Conservation (phyloP, 1,284 basidiomycete genomes). For the Phellinidium pouzarii region DNA sequence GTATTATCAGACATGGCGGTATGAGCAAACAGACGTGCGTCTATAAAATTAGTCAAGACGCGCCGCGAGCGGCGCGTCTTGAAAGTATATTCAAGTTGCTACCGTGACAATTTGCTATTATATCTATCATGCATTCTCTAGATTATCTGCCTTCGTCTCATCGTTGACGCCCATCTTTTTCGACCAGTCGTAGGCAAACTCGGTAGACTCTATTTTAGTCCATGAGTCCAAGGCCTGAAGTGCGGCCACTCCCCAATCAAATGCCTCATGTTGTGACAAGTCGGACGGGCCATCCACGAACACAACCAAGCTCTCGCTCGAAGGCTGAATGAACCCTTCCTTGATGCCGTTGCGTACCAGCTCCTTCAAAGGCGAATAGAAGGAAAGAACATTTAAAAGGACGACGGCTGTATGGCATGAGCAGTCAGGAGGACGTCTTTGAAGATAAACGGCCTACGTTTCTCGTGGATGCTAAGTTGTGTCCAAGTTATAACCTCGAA, state of each 20-base stretch:
- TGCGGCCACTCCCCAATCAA: constrained; percentile 75
- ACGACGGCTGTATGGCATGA: constrained; percentile 52
- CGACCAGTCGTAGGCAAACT: constrained; percentile 17
- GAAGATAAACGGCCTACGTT: constrained; percentile 47
- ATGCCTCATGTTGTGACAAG: constrained; percentile 45
- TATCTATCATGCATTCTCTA: background rate
- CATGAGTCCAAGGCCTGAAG: constrained; percentile 62
- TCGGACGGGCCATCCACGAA: constrained; percentile 70
- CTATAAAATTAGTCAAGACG: too few species aligned
- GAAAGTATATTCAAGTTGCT: background rate
- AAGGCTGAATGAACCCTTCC: constrained; percentile 69
- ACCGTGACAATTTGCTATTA: background rate
- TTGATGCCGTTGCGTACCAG: constrained; percentile 62
- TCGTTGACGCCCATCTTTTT: constrained; percentile 3
- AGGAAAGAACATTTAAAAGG: constrained; percentile 75
- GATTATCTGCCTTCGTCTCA: constrained; percentile 1
- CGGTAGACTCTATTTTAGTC: constrained; percentile 31
- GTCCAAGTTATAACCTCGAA: constrained; percentile 91
- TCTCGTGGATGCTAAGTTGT: constrained; percentile 83
- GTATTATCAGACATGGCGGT: constrained; percentile 11
- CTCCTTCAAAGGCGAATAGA: constrained; percentile 72
- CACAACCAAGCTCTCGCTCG: constrained; percentile 52
- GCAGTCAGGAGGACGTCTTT: background rate
- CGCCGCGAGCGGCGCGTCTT: too few species aligned
- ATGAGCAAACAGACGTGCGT: too few species aligned